Conservation (phyloP, 441 rosid genomes). For the Pelargonium citronellum region DNA sequence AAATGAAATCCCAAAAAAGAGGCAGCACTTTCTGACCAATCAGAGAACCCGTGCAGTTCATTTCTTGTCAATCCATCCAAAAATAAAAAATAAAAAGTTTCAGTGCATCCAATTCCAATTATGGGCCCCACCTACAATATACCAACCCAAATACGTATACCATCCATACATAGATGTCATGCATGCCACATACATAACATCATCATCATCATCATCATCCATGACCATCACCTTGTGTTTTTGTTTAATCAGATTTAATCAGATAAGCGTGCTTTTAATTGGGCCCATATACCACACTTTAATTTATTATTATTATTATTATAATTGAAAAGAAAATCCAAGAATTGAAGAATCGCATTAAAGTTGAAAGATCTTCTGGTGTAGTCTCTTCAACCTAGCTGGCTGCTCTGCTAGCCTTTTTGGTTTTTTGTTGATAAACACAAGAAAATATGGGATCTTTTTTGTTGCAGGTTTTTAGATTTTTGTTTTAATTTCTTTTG, state of each 20-base stretch:
- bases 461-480: not conserved
- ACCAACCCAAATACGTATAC: no score
- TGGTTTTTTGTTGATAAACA: not conserved
- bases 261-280: not conserved
- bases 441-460: not conserved
- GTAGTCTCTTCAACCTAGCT: not conserved
- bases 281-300: not conserved
- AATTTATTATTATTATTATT: not conserved
- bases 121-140: no score
- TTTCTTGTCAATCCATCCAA: not conserved
- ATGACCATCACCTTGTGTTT: no score
- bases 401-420: not conserved
- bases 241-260: no score
- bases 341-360: not conserved
- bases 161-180: no score
- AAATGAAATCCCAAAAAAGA: not conserved
- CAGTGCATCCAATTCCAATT: no score
- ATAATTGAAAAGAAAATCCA: not conserved
- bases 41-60: conserved; percentile 8
- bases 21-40: not conserved
- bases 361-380: not conserved
- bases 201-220: no score
- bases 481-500: not conserved
- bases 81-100: not conserved
- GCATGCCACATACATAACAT: not conserved